A percentile compares a stretch with the other conserved stretches of the same genome.
These are phyloP conservation scores for Ajuga chamaepitys DNA, from an alignment of 257 asterid species.

Conservation along the genomic window DNA sequence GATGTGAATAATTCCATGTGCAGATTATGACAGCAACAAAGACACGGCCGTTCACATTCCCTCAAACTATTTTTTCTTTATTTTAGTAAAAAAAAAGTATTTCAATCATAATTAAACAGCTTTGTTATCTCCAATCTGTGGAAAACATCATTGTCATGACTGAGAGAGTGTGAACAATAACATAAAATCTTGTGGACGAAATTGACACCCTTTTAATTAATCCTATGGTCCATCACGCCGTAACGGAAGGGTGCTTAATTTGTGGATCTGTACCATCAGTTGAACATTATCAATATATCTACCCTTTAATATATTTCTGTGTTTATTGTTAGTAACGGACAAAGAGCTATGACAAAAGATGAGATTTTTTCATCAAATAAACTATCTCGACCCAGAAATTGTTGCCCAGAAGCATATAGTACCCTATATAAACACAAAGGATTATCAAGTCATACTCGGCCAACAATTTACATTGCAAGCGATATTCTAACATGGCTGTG, in stretches of 20 bases:
- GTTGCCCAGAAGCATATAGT: background rate
- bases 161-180: background rate
- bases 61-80: background rate
- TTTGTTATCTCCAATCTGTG: background rate
- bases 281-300: too few relatives aligned
- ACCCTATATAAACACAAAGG: background rate
- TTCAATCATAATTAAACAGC: background rate
- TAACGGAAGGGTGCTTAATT: constrained; percentile 1
- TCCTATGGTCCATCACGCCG: background rate
- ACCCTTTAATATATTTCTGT: too few relatives aligned
- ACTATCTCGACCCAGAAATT: too few relatives aligned
- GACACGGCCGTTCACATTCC: background rate
- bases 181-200: background rate
- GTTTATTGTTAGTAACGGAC: too few relatives aligned
- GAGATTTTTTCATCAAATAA: background rate
- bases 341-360: background rate
- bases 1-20: background rate
- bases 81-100: background rate
- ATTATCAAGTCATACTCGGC: background rate
- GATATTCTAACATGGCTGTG: too few relatives aligned
- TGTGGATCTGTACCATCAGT: too few relatives aligned
- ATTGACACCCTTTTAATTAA: background rate
- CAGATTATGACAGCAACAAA: background rate
- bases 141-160: background rate
- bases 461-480: background rate